These are phyloP conservation scores for Elongisporangium anandrum DNA, from an alignment of 352 stramenopile species.

Conservation along the genomic window DNA sequence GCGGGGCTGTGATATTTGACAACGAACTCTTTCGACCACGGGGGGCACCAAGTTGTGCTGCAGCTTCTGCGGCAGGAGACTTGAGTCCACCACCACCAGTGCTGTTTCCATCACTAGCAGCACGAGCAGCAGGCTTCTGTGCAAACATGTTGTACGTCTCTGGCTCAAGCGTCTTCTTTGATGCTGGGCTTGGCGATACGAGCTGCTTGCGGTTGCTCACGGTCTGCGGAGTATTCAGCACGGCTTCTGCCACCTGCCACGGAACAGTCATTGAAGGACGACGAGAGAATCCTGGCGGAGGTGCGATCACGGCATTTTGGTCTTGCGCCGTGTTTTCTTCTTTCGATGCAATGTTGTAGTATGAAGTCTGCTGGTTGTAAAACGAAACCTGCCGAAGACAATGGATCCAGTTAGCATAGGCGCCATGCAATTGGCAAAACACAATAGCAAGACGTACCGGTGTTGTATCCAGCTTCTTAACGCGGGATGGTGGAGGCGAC, in stretches of 20 bases:
- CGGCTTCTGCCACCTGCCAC: conserved; percentile 80
- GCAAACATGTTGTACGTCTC: conserved; percentile 41
- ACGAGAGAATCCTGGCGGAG: conserved; percentile 65
- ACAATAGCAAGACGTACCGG: conserved; percentile 7
- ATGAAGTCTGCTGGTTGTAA: conserved; percentile 69
- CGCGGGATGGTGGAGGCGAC: conserved; percentile 64
- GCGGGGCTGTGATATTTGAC: conserved; percentile 10
- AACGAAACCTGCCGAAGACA: conserved; percentile 28
- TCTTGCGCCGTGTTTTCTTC: conserved; percentile 51
- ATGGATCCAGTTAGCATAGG: neutral
- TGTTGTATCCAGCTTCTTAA: conserved; percentile 62
- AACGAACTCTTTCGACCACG: conserved; percentile 11
- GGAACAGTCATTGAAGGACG: conserved; percentile 82
- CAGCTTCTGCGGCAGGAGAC: conserved; percentile 55
- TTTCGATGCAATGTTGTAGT: conserved; percentile 63
- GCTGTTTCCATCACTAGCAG: neutral
- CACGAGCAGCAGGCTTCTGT: conserved; percentile 12
- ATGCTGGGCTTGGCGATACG: conserved; percentile 22
- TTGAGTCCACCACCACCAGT: conserved; percentile 32
- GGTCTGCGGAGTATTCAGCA: conserved; percentile 79
- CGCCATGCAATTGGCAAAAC: too few relatives aligned
- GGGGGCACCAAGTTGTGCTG: conserved; percentile 53
- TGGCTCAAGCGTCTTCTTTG: conserved; percentile 18
- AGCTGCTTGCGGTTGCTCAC: conserved; percentile 62
- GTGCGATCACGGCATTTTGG: conserved; percentile 62